Evolutionary conservation across 495 filamentous ascomycete genomes (phyloP).

Genomic region (Penicillium chermesinum): DNA sequence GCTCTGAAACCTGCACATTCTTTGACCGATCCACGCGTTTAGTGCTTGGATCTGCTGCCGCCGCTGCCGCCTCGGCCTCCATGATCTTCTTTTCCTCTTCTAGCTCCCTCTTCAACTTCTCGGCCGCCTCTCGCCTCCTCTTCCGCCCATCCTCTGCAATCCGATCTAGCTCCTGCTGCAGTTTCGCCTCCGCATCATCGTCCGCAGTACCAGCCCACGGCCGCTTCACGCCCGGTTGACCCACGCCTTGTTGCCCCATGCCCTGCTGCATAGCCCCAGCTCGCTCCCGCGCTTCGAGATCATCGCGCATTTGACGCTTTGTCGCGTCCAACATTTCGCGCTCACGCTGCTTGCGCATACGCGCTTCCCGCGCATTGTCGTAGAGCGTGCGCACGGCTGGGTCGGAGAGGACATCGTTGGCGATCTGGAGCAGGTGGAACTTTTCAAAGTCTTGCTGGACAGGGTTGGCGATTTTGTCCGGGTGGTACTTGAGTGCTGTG

Average conservation of each 20-base stretch:
- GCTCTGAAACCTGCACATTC: conserved; percentile 46
- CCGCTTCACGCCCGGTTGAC: conserved; percentile 40
- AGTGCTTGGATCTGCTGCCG: conserved; percentile 26
- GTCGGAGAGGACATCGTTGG: conserved; percentile 67
- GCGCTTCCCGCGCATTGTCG: conserved; percentile 62
- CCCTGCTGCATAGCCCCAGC: too few relatives aligned
- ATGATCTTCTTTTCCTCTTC: conserved; percentile 44
- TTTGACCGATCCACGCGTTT: conserved; percentile 39
- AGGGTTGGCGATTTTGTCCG: conserved; percentile 67
- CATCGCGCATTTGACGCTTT: conserved; percentile 69
- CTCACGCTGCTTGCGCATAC: conserved; percentile 56
- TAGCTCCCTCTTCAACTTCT: conserved; percentile 43
- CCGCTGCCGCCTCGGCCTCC: conserved; percentile 35
- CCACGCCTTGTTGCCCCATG: conserved; percentile 14
- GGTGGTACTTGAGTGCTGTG: conserved; percentile 84
- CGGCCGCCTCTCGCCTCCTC: conserved; percentile 44
- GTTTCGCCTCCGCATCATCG: conserved; percentile 51
- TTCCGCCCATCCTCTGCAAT: conserved; percentile 61
- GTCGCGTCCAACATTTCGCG: conserved; percentile 60
- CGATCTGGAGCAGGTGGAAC: conserved; percentile 69
- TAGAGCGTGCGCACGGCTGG: conserved; percentile 57
- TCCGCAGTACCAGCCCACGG: conserved; percentile 40
- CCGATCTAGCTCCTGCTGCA: conserved; percentile 54
- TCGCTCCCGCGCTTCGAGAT: conserved; percentile 62
- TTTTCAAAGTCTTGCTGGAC: conserved; percentile 56